Evolutionary conservation across 371 early-diverging fungal species (phyloP).

Genomic region (Massospora cicadina): DNA sequence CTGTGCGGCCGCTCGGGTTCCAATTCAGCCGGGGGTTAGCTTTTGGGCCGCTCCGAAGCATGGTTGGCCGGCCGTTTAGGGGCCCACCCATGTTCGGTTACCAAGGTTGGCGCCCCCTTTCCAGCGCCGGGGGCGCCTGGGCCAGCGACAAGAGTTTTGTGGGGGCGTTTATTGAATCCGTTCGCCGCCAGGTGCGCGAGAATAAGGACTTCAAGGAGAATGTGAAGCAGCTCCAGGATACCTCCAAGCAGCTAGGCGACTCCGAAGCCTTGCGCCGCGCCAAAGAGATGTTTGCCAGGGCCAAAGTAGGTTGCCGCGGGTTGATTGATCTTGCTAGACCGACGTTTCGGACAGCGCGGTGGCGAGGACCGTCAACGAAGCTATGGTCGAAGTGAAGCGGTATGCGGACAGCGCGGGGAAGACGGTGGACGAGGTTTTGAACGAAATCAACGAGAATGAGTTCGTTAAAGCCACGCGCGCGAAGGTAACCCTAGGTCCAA

Average conservation of each 20-base stretch:
- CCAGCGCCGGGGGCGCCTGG: neutral
- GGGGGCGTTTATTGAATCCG: constrained; percentile 54
- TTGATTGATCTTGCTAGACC: constrained; percentile 13
- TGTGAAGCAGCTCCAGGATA: constrained; percentile 75
- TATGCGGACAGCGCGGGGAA: constrained; percentile 55
- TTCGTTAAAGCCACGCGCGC: constrained; percentile 65
- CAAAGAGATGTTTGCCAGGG: constrained; percentile 57
- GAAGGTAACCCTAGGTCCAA: constrained; percentile 34
- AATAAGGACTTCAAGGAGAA: constrained; percentile 76
- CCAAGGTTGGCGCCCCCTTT: neutral
- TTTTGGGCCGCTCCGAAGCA: neutral
- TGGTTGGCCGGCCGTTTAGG: neutral
- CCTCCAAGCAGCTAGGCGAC: constrained; percentile 56
- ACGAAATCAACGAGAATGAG: constrained; percentile 68
- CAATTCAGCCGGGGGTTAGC: neutral
- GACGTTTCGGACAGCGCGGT: constrained; percentile 22
- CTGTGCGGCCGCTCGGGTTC: neutral
- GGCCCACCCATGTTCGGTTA: neutral
- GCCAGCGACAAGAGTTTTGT: constrained; percentile 17
- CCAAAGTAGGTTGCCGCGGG: constrained; percentile 24
- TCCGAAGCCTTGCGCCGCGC: constrained; percentile 78
- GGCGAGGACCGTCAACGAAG: constrained; percentile 37
- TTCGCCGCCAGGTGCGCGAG: constrained; percentile 79
- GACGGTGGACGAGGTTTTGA: constrained; percentile 52
- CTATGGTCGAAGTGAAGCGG: constrained; percentile 58